Conservation (phyloP, 192 early-diverging fungal species). For the Coemansia sp. region DNA sequence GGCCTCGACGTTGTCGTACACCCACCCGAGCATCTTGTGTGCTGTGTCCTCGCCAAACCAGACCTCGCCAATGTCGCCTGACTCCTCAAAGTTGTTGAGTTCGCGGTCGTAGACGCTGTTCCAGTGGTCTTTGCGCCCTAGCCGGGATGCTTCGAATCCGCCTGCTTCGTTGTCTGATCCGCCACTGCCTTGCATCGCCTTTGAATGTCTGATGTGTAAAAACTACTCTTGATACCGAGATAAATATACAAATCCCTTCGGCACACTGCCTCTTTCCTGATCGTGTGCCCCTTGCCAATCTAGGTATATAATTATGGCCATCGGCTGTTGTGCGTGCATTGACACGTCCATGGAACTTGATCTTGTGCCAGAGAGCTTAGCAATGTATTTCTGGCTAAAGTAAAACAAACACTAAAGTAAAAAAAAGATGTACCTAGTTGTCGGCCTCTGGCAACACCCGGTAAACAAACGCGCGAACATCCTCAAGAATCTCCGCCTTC, state of each 20-base stretch:
- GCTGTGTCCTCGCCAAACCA: slow-evolving; percentile 89
- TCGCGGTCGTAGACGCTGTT: slow-evolving; percentile 80
- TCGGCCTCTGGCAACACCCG: slow-evolving; percentile 42
- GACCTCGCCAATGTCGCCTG: slow-evolving; percentile 88
- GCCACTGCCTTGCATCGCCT: not conserved
- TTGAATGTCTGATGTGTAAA: not conserved
- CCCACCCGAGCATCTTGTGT: slow-evolving; percentile 88
- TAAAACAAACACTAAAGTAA: not conserved
- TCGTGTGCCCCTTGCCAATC: not conserved
- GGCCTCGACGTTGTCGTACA: slow-evolving; percentile 48
- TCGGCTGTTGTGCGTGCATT: not conserved
- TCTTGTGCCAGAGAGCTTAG: not conserved
- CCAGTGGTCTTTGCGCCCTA: slow-evolving; percentile 64
- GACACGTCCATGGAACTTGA: not conserved
- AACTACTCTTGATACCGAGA: not conserved
- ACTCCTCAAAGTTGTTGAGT: slow-evolving; percentile 73
- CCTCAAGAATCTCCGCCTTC: slow-evolving; percentile 49
- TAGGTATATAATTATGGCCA: not conserved
- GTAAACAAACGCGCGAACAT: slow-evolving; percentile 45
- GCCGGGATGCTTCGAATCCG: slow-evolving; percentile 39
- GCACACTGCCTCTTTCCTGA: not conserved
- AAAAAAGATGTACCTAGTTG: not conserved
- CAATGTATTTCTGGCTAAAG: not conserved
- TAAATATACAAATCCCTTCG: not conserved
- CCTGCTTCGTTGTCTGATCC: not conserved